Evolutionary conservation across 139 green algal genomes (phyloP).

Genomic region (Tetradesmus lagerheimii): DNA sequence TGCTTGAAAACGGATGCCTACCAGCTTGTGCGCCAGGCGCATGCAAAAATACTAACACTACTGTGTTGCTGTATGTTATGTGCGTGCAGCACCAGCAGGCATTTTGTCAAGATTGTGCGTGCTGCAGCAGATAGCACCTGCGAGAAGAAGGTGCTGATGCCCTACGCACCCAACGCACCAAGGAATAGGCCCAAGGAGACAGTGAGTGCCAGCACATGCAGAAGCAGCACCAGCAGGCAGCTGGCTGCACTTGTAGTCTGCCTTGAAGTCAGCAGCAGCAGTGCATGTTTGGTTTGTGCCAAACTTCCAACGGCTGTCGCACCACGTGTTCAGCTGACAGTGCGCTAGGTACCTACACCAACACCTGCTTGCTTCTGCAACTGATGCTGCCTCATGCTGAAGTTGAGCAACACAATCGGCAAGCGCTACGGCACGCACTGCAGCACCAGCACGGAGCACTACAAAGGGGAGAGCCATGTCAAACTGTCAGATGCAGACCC

Average conservation of each 20-base stretch:
- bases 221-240: background rate
- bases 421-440: slow-evolving; percentile 64
- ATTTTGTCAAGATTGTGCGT: slow-evolving; percentile 38
- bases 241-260: background rate
- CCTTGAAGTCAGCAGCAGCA: background rate
- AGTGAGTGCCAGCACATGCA: slow-evolving; percentile 35
- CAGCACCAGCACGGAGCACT: slow-evolving; percentile 58
- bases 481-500: slow-evolving; percentile 57
- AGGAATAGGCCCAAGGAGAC: slow-evolving; percentile 73
- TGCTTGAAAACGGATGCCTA: background rate
- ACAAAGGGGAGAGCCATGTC: slow-evolving; percentile 62
- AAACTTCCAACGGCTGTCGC: too few relatives aligned
- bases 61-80: background rate
- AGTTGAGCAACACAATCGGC: slow-evolving; percentile 67
- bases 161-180: slow-evolving; percentile 63
- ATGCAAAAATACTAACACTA: background rate
- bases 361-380: background rate
- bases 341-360: too few relatives aligned
- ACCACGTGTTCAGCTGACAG: background rate
- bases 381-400: slow-evolving; percentile 27
- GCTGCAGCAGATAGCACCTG: slow-evolving; percentile 47
- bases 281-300: background rate
- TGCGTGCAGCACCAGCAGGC: slow-evolving; percentile 44
- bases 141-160: slow-evolving; percentile 66
- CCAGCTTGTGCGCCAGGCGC: background rate